phyloP scores from a whole-genome alignment of 1,284 basidiomycete species.

The Cutaneotrichosporon daszewskae region DNA sequence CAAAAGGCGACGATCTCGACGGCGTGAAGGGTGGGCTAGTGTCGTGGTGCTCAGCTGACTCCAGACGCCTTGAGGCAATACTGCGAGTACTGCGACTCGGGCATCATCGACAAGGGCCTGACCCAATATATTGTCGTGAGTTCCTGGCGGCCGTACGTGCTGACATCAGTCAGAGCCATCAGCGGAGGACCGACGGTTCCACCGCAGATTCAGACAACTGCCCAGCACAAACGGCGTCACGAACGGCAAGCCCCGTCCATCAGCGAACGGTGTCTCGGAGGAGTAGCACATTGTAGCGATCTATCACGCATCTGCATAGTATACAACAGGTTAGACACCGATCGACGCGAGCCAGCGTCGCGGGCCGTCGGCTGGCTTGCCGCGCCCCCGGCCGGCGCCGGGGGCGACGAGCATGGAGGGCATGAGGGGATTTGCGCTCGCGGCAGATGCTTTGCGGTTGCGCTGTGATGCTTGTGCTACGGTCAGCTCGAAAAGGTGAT shows the following conservation, averaged over 20 bases:
- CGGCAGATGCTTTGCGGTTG: constrained; percentile 41
- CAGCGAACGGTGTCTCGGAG: background rate
- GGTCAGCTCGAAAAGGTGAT: background rate
- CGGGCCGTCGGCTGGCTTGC: constrained; percentile 26
- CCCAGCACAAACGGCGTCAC: background rate
- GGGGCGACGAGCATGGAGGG: constrained; percentile 33
- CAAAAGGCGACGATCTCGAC: constrained; percentile 15
- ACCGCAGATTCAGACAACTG: background rate
- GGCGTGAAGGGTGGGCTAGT: constrained; percentile 21
- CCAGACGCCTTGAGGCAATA: constrained; percentile 11
- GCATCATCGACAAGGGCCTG: constrained; percentile 11
- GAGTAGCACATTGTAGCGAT: background rate
- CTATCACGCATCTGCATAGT: constrained; percentile 12
- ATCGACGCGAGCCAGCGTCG: constrained; percentile 41
- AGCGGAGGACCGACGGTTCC: no score
- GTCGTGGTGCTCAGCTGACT: background rate
- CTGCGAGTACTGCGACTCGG: constrained; percentile 10
- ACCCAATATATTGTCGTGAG: constrained; percentile 5
- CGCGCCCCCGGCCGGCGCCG: constrained; percentile 13
- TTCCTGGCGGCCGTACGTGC: background rate
- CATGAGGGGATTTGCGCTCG: constrained; percentile 39
- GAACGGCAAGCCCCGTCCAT: background rate
- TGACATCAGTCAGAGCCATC: background rate
- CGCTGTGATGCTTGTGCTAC: constrained; percentile 32
- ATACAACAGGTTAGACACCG: constrained; percentile 32